Evolutionary conservation across 768 basidiomycete genomes (phyloP).

Genomic region (Daedaleopsis sinensis): DNA sequence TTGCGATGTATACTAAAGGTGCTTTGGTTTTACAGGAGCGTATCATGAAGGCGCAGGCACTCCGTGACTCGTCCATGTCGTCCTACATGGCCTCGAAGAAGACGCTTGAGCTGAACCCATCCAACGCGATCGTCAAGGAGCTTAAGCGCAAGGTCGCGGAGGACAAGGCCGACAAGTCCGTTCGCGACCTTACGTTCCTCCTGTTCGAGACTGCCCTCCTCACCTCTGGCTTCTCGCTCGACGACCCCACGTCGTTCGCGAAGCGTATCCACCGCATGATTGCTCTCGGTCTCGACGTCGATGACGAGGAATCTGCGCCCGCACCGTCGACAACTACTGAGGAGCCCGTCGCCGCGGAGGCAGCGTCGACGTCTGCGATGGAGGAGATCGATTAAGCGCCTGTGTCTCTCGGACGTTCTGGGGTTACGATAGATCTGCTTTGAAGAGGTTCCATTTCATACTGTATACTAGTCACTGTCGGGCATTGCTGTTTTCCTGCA

Average conservation of each 20-base stretch:
- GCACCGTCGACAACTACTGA: constrained; percentile 48
- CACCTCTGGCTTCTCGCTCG: constrained; percentile 93
- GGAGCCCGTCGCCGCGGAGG: constrained; percentile 53
- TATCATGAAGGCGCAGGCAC: constrained; percentile 99
- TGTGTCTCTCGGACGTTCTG: constrained; percentile 7
- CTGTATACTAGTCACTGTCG: constrained; percentile 19
- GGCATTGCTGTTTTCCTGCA: constrained; percentile 24
- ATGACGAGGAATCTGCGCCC: constrained; percentile 65
- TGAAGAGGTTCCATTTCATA: constrained; percentile 12
- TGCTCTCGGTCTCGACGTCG: constrained; percentile 86
- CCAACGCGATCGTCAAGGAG: constrained; percentile 93
- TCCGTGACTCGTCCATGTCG: constrained; percentile 96
- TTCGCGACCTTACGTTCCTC: constrained; percentile 93
- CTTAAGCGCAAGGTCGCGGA: constrained; percentile 93
- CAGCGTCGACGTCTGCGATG: constrained; percentile 81
- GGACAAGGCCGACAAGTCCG: constrained; percentile 98
- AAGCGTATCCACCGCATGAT: constrained; percentile 99
- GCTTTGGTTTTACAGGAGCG: constrained; percentile 59
- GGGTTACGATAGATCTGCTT: constrained; percentile 15
- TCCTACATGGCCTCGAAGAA: constrained; percentile 99
- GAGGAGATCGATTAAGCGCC: constrained; percentile 87
- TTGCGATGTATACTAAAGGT: not conserved
- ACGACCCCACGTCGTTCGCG: constrained; percentile 93
- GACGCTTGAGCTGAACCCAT: constrained; percentile 95
- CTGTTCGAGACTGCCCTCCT: constrained; percentile 97